Evolutionary conservation across 208 protist genomes (phyloP).

Genomic region (Endotrypanum monterogeii): DNA sequence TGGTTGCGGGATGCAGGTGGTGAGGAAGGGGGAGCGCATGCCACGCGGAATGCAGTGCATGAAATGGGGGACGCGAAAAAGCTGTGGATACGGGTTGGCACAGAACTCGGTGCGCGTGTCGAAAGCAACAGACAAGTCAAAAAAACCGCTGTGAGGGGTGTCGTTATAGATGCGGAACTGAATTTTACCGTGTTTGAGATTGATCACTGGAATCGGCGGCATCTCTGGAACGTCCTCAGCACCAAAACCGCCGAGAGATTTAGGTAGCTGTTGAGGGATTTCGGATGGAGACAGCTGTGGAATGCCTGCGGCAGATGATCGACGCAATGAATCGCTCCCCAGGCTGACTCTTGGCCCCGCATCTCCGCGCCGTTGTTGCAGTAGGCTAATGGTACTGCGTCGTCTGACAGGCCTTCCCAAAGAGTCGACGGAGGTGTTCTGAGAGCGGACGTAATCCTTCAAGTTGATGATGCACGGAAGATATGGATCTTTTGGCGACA

Average conservation of each 20-base stretch:
- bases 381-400: constrained; percentile 17
- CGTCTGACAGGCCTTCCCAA: constrained; percentile 31
- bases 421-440: constrained; percentile 29
- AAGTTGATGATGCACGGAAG: constrained; percentile 42
- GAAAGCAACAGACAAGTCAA: constrained; percentile 73
- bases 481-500: constrained; percentile 40
- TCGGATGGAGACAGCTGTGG: constrained; percentile 4
- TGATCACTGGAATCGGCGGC: constrained; percentile 34
- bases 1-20: constrained; percentile 57
- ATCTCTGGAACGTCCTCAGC: constrained; percentile 33
- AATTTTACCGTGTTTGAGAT: constrained; percentile 77
- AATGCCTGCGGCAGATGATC: constrained; percentile 1
- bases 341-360: not conserved
- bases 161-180: constrained; percentile 75
- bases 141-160: constrained; percentile 58
- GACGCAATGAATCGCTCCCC: not conserved
- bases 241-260: constrained; percentile 23
- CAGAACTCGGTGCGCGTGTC: constrained; percentile 76
- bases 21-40: constrained; percentile 63
- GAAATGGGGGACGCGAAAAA: constrained; percentile 64
- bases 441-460: constrained; percentile 33
- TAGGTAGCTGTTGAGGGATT: not conserved
- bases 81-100: constrained; percentile 44
- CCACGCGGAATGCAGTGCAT: constrained; percentile 71
- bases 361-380: constrained; percentile 9